phyloP scores from a whole-genome alignment of 176 grass and related monocot species.

The Cocos nucifera region DNA sequence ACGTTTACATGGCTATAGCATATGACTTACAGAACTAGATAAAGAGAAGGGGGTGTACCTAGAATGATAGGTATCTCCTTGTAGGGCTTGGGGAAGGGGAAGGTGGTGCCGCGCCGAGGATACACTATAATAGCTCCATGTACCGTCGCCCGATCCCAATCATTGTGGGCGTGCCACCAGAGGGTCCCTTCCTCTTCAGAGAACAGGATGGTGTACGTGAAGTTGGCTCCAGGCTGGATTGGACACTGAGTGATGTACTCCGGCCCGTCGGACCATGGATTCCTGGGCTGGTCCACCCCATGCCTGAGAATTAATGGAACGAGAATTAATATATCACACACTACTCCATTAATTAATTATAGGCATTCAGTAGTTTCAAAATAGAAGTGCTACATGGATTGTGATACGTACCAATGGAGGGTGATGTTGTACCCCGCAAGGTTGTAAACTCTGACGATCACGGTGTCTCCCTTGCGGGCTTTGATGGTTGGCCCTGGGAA shows the following conservation, averaged over 20 bases:
- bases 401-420: conserved; percentile 44
- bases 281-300: conserved; percentile 43
- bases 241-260: conserved; percentile 84
- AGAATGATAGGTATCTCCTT: no score
- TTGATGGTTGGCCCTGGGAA: conserved; percentile 63
- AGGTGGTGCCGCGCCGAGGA: no score
- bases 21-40: no score
- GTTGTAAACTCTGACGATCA: conserved; percentile 57
- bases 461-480: conserved; percentile 32
- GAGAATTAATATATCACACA: neutral
- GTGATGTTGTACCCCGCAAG: conserved; percentile 57
- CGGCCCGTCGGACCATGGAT: conserved; percentile 66
- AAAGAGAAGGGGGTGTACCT: no score
- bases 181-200: no score
- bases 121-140: no score
- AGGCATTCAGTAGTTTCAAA: neutral
- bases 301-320: conserved; percentile 26
- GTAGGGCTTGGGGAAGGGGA: no score
- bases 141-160: no score
- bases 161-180: no score
- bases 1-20: no score
- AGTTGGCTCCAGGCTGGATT: conserved; percentile 5
- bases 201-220: no score
- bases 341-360: neutral
- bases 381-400: neutral